phyloP scores from a whole-genome alignment of 805 yeast species.

The Candida ipomoeae region DNA sequence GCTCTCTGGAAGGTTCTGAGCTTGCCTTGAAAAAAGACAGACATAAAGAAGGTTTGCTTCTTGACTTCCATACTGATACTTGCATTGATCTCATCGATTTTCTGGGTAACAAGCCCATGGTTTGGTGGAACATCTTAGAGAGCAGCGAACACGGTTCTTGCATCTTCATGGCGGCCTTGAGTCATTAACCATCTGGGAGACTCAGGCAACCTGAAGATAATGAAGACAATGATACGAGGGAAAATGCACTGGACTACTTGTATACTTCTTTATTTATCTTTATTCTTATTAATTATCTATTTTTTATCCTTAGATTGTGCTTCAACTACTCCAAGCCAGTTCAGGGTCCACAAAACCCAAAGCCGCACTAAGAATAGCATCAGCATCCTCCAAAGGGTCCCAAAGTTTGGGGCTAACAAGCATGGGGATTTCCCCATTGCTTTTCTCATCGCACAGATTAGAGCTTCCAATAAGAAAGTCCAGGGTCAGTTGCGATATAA shows the following conservation, averaged over 20 bases:
- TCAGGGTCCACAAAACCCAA: too few relatives aligned
- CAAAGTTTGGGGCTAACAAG: too few relatives aligned
- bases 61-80: conserved; percentile 23
- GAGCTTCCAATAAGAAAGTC: too few relatives aligned
- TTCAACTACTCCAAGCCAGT: too few relatives aligned
- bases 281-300: too few relatives aligned
- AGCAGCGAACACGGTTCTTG: conserved; percentile 19
- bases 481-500: too few relatives aligned
- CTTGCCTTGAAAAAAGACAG: conserved; percentile 39
- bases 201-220: conserved; percentile 33
- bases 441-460: too few relatives aligned
- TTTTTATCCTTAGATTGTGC: too few relatives aligned
- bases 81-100: conserved; percentile 24
- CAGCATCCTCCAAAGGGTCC: too few relatives aligned
- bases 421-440: too few relatives aligned
- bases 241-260: conserved; percentile 20
- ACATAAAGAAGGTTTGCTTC: conserved; percentile 21
- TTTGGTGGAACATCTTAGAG: conserved; percentile 23
- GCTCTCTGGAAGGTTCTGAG: conserved; percentile 46
- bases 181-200: conserved; percentile 43
- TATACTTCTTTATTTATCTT: too few relatives aligned
- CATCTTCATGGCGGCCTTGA: conserved; percentile 27
- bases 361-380: too few relatives aligned
- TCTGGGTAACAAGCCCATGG: conserved; percentile 20
- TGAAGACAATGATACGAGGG: conserved; percentile 16